These are phyloP conservation scores for Buddleja alternifolia DNA, from an alignment of 257 asterid genomes.

Conservation along the genomic window DNA sequence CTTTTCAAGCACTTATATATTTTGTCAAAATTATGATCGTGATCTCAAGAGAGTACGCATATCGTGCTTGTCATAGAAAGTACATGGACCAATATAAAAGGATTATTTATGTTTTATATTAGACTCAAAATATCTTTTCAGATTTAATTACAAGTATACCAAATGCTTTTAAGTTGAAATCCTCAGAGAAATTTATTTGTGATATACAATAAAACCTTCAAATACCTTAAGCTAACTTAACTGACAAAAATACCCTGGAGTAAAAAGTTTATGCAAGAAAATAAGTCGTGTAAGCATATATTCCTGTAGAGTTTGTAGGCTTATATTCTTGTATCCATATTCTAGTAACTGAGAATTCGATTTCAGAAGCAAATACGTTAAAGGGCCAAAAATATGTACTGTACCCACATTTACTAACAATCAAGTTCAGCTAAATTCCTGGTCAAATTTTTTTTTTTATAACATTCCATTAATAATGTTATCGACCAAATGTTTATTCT, in stretches of 20 bases:
- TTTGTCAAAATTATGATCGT: background rate
- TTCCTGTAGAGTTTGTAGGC: background rate
- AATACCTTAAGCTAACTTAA: too few relatives aligned
- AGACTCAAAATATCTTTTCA: background rate
- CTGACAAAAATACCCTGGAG: background rate
- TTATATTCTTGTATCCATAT: background rate
- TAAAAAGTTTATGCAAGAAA: background rate
- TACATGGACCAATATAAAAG: background rate
- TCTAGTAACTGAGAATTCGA: background rate
- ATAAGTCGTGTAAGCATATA: too few relatives aligned
- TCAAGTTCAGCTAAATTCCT: background rate
- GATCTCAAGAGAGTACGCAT: background rate
- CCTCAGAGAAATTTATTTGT: background rate
- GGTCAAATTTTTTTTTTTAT: background rate
- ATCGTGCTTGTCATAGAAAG: background rate
- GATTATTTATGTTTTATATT: background rate
- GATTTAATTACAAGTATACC: background rate
- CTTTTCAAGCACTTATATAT: background rate
- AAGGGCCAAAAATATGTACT: background rate
- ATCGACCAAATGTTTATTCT: background rate
- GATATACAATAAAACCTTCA: background rate
- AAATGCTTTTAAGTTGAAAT: background rate
- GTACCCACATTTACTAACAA: background rate
- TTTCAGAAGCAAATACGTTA: background rate
- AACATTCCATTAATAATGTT: conserved; percentile 1